Percentiles rank a stretch among this genome's conserved stretches.
Conservation (phyloP, 768 basidiomycete species). For the Lentinula boryana region DNA sequence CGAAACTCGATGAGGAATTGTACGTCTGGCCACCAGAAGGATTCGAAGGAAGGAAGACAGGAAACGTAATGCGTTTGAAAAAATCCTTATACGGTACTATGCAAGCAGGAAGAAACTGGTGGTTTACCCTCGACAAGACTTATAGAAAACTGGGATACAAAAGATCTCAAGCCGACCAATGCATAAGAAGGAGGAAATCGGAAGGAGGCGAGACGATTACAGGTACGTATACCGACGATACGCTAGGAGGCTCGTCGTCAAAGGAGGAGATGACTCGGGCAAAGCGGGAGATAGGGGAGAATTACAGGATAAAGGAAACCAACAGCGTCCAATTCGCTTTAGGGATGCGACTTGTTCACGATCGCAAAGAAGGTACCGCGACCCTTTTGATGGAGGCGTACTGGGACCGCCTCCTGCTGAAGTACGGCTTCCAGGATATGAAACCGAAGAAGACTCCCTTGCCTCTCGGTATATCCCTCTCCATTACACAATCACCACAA, state of each 20-base stretch:
- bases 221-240: conserved; percentile 9
- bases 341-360: conserved; percentile 6
- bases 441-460: conserved; percentile 8
- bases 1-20: not conserved
- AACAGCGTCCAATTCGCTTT: conserved; percentile 1
- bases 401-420: conserved; percentile 7
- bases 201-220: conserved; percentile 4
- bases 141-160: conserved; percentile 4
- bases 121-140: not conserved
- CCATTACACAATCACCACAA: not conserved
- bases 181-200: not conserved
- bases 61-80: not conserved
- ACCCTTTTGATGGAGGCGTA: conserved; percentile 5
- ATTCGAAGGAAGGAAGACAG: not conserved
- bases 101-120: conserved; percentile 8
- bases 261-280: not conserved
- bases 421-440: conserved; percentile 4
- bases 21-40: conserved; percentile 17
- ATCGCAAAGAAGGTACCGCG: not conserved
- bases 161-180: conserved; percentile 8
- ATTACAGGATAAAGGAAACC: not conserved
- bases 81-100: conserved; percentile 1
- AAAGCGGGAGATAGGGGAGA: conserved; percentile 1
- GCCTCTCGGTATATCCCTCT: conserved; percentile 5
- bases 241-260: not conserved